A percentile compares a stretch with the other conserved stretches of the same genome.
phyloP scores from a whole-genome alignment of 495 filamentous ascomycete species.

The Endocarpon pusillum region DNA sequence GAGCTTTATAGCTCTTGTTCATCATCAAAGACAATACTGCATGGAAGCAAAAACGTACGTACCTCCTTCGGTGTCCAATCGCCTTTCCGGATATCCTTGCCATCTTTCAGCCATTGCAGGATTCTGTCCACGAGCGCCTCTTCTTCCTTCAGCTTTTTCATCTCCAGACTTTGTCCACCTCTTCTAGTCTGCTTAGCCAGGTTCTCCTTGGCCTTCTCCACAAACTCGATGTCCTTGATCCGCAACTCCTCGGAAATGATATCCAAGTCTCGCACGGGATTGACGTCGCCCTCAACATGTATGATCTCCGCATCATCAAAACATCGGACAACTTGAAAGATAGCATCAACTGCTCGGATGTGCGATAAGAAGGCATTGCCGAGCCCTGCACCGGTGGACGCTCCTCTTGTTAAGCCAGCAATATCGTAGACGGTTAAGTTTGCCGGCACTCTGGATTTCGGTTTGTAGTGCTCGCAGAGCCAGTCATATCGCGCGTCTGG shows the following conservation, averaged over 20 bases:
- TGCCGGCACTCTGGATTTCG: slow-evolving; percentile 87
- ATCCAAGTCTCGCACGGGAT: slow-evolving; percentile 79
- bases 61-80: slow-evolving; percentile 93
- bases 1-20: slow-evolving; percentile 93
- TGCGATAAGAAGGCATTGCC: slow-evolving; percentile 98
- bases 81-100: slow-evolving; percentile 83
- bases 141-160: slow-evolving; percentile 94
- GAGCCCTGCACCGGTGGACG: slow-evolving; percentile 92
- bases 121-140: slow-evolving; percentile 85
- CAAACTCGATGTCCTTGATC: slow-evolving; percentile 98
- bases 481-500: slow-evolving; percentile 94
- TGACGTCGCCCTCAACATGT: slow-evolving; percentile 96
- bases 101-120: slow-evolving; percentile 59
- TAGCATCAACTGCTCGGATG: slow-evolving; percentile 97
- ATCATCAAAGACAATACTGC: slow-evolving; percentile 46
- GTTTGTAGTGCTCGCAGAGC: slow-evolving; percentile 90
- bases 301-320: slow-evolving; percentile 99
- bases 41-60: slow-evolving; percentile 24
- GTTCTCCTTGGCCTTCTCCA: slow-evolving; percentile 81
- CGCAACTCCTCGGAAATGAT: slow-evolving; percentile 96
- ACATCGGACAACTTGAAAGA: slow-evolving; percentile 97
- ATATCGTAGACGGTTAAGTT: slow-evolving; percentile 99
- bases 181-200: slow-evolving; percentile 82
- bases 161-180: slow-evolving; percentile 91
- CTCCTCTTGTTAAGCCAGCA: slow-evolving; percentile 87